phyloP scores from a whole-genome alignment of 805 yeast genomes.

The Spathaspora arborariae region DNA sequence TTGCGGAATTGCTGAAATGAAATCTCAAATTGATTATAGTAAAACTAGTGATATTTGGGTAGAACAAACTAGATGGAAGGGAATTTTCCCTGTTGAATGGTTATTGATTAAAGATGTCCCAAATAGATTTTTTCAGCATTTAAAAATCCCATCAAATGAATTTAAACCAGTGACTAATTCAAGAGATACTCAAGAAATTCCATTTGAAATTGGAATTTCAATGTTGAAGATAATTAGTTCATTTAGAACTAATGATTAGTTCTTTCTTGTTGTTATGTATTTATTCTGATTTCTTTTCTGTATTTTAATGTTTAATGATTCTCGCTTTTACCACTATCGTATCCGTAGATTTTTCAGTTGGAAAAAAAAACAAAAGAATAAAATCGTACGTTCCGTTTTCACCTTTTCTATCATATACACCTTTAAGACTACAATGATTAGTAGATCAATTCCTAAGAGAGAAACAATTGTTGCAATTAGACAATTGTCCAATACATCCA shows the following conservation, averaged over 20 bases:
- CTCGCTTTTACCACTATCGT: background rate
- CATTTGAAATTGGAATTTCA: slow-evolving; percentile 43
- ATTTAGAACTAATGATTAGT: slow-evolving; percentile 12
- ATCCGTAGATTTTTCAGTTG: background rate
- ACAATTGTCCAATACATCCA: background rate
- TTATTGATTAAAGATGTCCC: slow-evolving; percentile 47
- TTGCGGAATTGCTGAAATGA: slow-evolving; percentile 59
- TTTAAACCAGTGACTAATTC: slow-evolving; percentile 53
- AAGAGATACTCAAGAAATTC: slow-evolving; percentile 59
- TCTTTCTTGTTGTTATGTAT: background rate
- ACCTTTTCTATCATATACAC: background rate
- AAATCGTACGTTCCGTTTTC: background rate
- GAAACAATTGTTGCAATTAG: background rate
- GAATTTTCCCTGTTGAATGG: slow-evolving; percentile 55
- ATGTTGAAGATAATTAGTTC: slow-evolving; percentile 44
- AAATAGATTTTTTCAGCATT: slow-evolving; percentile 43
- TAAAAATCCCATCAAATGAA: slow-evolving; percentile 44
- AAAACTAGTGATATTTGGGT: slow-evolving; percentile 44
- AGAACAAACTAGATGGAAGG: slow-evolving; percentile 47
- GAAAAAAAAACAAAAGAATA: background rate
- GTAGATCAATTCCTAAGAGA: background rate
- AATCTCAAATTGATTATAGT: slow-evolving; percentile 29
- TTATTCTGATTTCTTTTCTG: background rate
- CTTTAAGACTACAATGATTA: background rate
- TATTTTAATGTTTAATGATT: background rate